A percentile compares a stretch with the other conserved stretches of the same genome.
Evolutionary conservation across 176 grass and related monocot genomes (phyloP).

Genomic region (Lolium rigidum): DNA sequence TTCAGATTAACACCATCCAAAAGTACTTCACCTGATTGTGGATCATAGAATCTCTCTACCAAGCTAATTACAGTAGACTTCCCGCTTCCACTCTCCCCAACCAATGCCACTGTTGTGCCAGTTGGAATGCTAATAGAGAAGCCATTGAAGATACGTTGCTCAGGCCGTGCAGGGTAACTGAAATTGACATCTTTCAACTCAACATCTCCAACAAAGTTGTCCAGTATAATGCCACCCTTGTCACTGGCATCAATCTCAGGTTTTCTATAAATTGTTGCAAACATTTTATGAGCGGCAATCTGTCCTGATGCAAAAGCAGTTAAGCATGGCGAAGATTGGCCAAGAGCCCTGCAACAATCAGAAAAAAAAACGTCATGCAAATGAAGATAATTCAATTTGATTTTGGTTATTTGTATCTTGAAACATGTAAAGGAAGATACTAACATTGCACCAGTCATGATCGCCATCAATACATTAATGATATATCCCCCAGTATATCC

Average conservation of each 20-base stretch:
- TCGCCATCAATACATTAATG: conserved; percentile 77
- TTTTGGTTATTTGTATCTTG: conserved; percentile 6
- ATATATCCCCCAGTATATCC: conserved; percentile 73
- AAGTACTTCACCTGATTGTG: conserved; percentile 69
- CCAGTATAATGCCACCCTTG: conserved; percentile 54
- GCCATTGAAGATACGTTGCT: conserved; percentile 67
- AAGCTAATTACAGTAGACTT: conserved; percentile 83
- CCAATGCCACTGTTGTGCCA: conserved; percentile 77
- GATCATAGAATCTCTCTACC: conserved; percentile 85
- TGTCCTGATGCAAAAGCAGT: conserved; percentile 72
- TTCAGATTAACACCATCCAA: conserved; percentile 78
- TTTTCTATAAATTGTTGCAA: conserved; percentile 66
- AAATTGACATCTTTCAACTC: conserved; percentile 67
- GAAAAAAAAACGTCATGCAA: conserved; percentile 11
- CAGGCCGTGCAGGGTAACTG: conserved; percentile 72
- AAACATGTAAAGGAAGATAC: conserved; percentile 45
- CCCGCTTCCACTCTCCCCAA: conserved; percentile 81
- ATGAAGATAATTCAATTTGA: neutral
- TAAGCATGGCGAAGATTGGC: conserved; percentile 74
- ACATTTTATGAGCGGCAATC: conserved; percentile 80
- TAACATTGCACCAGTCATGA: conserved; percentile 84
- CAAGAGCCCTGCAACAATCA: conserved; percentile 59
- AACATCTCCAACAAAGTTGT: conserved; percentile 65
- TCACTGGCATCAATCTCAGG: conserved; percentile 64
- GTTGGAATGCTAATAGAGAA: conserved; percentile 68